A percentile compares a stretch with the other conserved stretches of the same genome.
Conservation (phyloP, 1,139 yeast genomes). For the Lodderomyces jiufengensis region DNA sequence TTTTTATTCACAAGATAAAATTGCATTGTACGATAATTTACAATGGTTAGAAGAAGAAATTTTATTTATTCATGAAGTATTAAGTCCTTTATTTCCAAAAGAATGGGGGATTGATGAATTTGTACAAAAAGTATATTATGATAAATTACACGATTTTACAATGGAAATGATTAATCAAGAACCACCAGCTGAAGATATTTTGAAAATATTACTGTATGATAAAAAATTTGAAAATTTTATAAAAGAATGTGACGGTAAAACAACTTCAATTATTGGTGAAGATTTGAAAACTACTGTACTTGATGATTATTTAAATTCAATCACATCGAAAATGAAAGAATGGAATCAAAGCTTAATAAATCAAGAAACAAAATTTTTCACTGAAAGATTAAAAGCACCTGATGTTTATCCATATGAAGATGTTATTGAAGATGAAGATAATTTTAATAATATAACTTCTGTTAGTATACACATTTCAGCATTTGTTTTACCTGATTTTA, state of each 20-base stretch:
- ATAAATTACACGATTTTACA: conserved; percentile 59
- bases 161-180: conserved; percentile 63
- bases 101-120: conserved; percentile 70
- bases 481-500: conserved; percentile 55
- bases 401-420: conserved; percentile 48
- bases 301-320: conserved; percentile 69
- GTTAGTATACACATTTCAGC: conserved; percentile 68
- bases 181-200: conserved; percentile 66
- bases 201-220: conserved; percentile 70
- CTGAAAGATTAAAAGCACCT: conserved; percentile 65
- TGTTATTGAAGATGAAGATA: conserved; percentile 40
- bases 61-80: conserved; percentile 55
- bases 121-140: conserved; percentile 66
- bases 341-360: conserved; percentile 70
- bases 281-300: conserved; percentile 58
- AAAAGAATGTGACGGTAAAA: conserved; percentile 36
- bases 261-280: conserved; percentile 62
- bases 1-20: conserved; percentile 51
- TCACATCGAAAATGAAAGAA: conserved; percentile 70
- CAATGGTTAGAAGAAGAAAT: conserved; percentile 87
- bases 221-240: conserved; percentile 52
- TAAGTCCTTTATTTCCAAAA: conserved; percentile 58
- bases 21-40: conserved; percentile 64
- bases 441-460: conserved; percentile 54
- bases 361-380: conserved; percentile 62